These are phyloP conservation scores for Mediolabrus comicus DNA, from an alignment of 108 stramenopile species.

Conservation along the genomic window DNA sequence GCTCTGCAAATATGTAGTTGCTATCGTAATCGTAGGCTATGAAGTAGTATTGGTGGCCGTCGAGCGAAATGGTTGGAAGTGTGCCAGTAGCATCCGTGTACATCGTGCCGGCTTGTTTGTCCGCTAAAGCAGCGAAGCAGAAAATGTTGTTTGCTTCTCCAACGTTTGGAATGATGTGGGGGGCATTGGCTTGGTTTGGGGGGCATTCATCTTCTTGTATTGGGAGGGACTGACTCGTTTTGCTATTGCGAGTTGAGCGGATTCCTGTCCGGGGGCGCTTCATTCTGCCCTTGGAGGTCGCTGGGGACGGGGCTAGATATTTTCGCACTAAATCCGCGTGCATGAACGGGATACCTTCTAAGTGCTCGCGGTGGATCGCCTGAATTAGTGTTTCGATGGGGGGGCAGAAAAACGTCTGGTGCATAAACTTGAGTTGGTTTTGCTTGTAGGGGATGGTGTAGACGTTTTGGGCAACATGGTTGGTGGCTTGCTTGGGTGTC, in stretches of 20 bases:
- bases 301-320: slow-evolving; percentile 6
- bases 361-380: not conserved
- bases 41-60: slow-evolving; percentile 33
- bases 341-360: not conserved
- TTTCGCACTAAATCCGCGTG: not conserved
- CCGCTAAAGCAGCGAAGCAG: slow-evolving; percentile 4
- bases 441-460: slow-evolving; percentile 1
- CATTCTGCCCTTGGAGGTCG: slow-evolving; percentile 10
- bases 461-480: slow-evolving; percentile 7
- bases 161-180: too few species aligned
- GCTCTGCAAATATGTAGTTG: slow-evolving; percentile 35
- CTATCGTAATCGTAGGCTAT: slow-evolving; percentile 47
- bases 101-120: not conserved
- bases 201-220: not conserved
- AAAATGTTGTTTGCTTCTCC: slow-evolving; percentile 13
- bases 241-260: not conserved
- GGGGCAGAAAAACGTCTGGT: slow-evolving; percentile 4
- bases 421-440: slow-evolving; percentile 5
- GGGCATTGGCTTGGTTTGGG: not conserved
- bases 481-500: not conserved
- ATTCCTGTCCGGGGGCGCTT: not conserved
- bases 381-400: not conserved
- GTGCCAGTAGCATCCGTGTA: slow-evolving; percentile 35
- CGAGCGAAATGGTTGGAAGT: slow-evolving; percentile 22
- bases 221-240: not conserved